A percentile compares a stretch with the other conserved stretches of the same genome.
Evolutionary conservation across 2,329 filamentous ascomycete genomes (phyloP).

Genomic region (Saccharata proteae): DNA sequence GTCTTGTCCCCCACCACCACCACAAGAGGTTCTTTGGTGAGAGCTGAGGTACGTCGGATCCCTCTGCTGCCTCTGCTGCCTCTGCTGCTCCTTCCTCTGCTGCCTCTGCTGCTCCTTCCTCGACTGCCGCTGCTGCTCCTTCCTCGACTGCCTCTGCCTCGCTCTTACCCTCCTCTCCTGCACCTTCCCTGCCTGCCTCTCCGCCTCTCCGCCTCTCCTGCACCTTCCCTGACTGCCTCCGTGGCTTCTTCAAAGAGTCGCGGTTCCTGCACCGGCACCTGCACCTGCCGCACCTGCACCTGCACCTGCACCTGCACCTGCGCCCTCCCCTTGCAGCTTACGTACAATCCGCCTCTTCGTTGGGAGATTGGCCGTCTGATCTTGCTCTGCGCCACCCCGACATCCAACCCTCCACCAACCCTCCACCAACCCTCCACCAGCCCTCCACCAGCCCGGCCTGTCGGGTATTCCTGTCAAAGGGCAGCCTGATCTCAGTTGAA

Average conservation of each 20-base stretch:
- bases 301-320: slow-evolving; percentile 9
- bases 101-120: too few species aligned
- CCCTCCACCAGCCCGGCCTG: slow-evolving; percentile 1
- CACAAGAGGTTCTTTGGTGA: slow-evolving; percentile 11
- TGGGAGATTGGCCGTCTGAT: slow-evolving; percentile 12
- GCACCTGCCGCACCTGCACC: slow-evolving; percentile 11
- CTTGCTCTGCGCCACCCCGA: slow-evolving; percentile 11
- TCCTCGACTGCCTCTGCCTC: too few species aligned
- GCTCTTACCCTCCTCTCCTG: slow-evolving; percentile 13
- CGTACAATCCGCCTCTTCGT: slow-evolving; percentile 16
- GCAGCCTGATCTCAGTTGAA: slow-evolving; percentile 10
- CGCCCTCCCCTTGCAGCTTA: slow-evolving; percentile 18
- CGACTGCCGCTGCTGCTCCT: too few species aligned
- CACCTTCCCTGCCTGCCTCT: slow-evolving; percentile 11
- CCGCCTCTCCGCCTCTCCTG: slow-evolving; percentile 10
- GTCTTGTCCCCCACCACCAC: too few species aligned
- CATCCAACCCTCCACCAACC: slow-evolving; percentile 15
- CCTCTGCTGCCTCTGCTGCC: too few species aligned
- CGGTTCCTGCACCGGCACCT: slow-evolving; percentile 6
- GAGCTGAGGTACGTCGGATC: too few species aligned
- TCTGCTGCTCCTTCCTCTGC: too few species aligned
- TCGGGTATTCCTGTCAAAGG: slow-evolving; percentile 11
- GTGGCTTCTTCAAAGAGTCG: slow-evolving; percentile 1
- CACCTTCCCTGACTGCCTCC: background rate
- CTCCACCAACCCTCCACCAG: slow-evolving; percentile 12